Evolutionary conservation across 768 basidiomycete genomes (phyloP).

Genomic region (Phylloporus scabripes): DNA sequence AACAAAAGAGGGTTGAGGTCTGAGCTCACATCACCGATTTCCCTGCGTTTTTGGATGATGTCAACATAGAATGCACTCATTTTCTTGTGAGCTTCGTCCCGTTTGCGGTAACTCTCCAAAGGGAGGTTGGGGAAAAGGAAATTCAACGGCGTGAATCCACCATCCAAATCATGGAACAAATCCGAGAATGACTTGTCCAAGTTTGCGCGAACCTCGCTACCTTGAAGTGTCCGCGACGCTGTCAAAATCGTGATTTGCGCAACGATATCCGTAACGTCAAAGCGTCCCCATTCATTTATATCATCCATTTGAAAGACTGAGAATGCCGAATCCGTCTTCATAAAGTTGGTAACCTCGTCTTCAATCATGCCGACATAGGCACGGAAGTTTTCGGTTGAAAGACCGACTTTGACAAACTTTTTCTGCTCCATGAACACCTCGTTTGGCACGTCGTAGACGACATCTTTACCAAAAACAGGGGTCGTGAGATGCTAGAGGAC

Average conservation of each 20-base stretch:
- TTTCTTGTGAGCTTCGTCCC: conserved; percentile 86
- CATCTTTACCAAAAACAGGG: conserved; percentile 94
- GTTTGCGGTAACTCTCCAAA: conserved; percentile 79
- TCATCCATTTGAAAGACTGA: conserved; percentile 54
- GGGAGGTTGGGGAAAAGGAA: conserved; percentile 94
- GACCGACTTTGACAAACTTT: conserved; percentile 94
- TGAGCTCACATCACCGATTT: conserved; percentile 37
- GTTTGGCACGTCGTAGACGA: conserved; percentile 97
- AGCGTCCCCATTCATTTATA: conserved; percentile 71
- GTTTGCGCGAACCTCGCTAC: conserved; percentile 74
- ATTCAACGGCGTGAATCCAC: conserved; percentile 93
- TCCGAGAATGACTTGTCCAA: conserved; percentile 84
- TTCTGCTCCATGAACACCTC: conserved; percentile 98
- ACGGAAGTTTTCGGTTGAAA: conserved; percentile 87
- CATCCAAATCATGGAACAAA: conserved; percentile 84
- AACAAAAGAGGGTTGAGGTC: background rate
- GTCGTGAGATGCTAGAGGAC: conserved; percentile 73
- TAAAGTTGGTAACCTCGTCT: conserved; percentile 67
- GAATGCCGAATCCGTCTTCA: conserved; percentile 63
- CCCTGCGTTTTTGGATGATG: conserved; percentile 73
- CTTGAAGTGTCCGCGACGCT: conserved; percentile 90
- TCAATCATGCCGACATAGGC: conserved; percentile 79
- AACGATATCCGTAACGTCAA: conserved; percentile 68
- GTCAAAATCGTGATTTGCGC: conserved; percentile 93
- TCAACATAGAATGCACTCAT: conserved; percentile 92